phyloP scores from a whole-genome alignment of 352 stramenopile species.

The Blastocystis sp. region DNA sequence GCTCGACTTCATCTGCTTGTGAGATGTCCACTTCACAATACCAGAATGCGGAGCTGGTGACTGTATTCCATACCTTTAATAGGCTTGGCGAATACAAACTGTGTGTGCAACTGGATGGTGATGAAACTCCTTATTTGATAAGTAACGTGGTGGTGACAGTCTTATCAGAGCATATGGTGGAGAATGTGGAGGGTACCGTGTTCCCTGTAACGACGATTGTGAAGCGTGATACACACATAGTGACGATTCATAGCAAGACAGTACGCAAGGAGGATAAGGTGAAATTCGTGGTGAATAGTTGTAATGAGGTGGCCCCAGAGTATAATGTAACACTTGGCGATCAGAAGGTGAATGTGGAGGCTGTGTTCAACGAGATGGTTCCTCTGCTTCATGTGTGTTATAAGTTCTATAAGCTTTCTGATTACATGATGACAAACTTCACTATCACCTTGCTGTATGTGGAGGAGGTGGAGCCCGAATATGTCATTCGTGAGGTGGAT shows the following conservation, averaged over 20 bases:
- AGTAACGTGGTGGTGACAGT: not conserved
- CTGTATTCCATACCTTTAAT: not conserved
- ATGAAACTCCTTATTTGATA: not conserved
- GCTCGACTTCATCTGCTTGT: not conserved
- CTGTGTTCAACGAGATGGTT: conserved; percentile 52
- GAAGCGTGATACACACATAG: conserved; percentile 26
- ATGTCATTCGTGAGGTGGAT: conserved; percentile 28
- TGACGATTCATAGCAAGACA: conserved; percentile 34
- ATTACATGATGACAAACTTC: conserved; percentile 33
- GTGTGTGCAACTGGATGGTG: conserved; percentile 30
- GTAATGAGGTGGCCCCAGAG: conserved; percentile 9
- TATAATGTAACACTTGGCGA: not conserved
- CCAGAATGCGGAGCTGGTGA: not conserved
- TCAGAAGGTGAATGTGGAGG: not conserved
- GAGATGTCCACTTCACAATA: not conserved
- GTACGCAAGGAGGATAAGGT: conserved; percentile 9
- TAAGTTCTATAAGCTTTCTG: conserved; percentile 14
- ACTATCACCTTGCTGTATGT: conserved; percentile 41
- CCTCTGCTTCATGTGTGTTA: conserved; percentile 48
- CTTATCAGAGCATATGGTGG: not conserved
- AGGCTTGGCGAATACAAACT: not conserved
- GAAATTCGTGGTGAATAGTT: conserved; percentile 52
- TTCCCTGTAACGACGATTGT: conserved; percentile 58
- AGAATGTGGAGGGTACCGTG: conserved; percentile 4
- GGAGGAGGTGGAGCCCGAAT: conserved; percentile 21